phyloP scores from a whole-genome alignment of 768 basidiomycete species.

The Pisolithus marmoratus region DNA sequence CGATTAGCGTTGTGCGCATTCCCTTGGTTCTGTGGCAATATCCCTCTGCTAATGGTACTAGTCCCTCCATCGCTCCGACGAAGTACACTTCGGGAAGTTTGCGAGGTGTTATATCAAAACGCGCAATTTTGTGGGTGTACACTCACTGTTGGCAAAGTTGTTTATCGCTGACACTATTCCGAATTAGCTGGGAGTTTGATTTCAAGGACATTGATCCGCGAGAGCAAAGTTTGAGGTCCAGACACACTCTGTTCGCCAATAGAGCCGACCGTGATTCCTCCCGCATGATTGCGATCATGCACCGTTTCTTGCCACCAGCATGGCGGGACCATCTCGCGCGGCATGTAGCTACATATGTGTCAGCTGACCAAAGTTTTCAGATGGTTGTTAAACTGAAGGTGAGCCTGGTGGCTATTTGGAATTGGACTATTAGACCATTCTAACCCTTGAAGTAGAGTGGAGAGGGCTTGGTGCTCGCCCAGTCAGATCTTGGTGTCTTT shows the following conservation, averaged over 20 bases:
- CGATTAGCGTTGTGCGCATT: constrained; percentile 88
- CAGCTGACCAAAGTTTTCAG: constrained; percentile 55
- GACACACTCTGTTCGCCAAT: neutral
- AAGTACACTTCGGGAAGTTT: constrained; percentile 98
- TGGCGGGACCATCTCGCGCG: constrained; percentile 70
- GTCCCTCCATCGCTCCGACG: constrained; percentile 71
- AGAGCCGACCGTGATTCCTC: constrained; percentile 73
- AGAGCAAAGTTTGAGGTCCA: too few relatives aligned
- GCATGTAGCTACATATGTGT: constrained; percentile 62
- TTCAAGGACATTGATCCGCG: constrained; percentile 99
- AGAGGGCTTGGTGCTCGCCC: constrained; percentile 62
- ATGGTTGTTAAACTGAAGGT: constrained; percentile 62
- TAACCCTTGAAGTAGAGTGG: constrained; percentile 46
- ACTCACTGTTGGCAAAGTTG: constrained; percentile 94
- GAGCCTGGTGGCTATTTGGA: constrained; percentile 4
- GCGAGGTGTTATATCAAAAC: constrained; percentile 91
- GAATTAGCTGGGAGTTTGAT: constrained; percentile 91
- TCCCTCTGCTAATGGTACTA: neutral
- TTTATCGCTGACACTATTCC: constrained; percentile 89
- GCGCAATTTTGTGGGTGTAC: constrained; percentile 90
- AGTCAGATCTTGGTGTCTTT: constrained; percentile 50
- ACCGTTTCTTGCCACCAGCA: constrained; percentile 68
- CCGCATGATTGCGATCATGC: constrained; percentile 54
- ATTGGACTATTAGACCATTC: neutral
- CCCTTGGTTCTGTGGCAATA: neutral